These are phyloP conservation scores for Eleusine coracana DNA, from an alignment of 176 grass and related monocot species.

Conservation along the genomic window DNA sequence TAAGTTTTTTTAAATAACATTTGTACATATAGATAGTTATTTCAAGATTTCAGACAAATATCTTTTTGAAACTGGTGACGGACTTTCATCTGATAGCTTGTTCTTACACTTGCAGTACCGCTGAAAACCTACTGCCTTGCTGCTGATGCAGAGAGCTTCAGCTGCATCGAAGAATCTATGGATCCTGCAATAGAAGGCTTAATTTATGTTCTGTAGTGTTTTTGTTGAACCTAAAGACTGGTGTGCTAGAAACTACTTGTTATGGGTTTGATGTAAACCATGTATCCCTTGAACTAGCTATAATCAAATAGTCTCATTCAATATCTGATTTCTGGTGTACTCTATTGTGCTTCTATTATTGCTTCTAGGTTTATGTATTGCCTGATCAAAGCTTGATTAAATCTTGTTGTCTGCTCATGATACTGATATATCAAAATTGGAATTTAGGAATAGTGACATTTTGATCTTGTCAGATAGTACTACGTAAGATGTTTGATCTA, in stretches of 20 bases:
- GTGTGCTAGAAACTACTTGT: not conserved
- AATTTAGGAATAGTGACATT: too few species aligned
- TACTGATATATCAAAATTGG: not conserved
- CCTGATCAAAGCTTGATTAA: not conserved
- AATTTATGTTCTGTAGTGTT: constrained; percentile 30
- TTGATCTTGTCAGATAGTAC: not conserved
- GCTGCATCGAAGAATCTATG: constrained; percentile 13
- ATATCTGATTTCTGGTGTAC: not conserved
- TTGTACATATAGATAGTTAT: too few species aligned
- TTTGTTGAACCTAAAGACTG: constrained; percentile 24
- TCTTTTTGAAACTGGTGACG: not conserved
- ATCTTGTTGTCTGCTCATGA: not conserved
- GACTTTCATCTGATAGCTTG: not conserved
- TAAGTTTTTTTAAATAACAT: not conserved
- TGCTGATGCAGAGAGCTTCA: not conserved
- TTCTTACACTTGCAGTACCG: constrained; percentile 50
- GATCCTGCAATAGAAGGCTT: not conserved
- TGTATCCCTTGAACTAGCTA: constrained; percentile 20
- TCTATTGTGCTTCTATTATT: not conserved
- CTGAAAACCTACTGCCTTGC: constrained; percentile 14
- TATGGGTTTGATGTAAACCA: constrained; percentile 21
- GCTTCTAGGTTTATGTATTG: not conserved
- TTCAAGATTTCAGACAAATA: not conserved
- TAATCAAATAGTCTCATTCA: not conserved
- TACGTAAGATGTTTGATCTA: too few species aligned